Evolutionary conservation across 2,329 filamentous ascomycete genomes (phyloP), one percentile per base, ranked within the genome.

Genomic region (Fusarium foetens): DNA sequence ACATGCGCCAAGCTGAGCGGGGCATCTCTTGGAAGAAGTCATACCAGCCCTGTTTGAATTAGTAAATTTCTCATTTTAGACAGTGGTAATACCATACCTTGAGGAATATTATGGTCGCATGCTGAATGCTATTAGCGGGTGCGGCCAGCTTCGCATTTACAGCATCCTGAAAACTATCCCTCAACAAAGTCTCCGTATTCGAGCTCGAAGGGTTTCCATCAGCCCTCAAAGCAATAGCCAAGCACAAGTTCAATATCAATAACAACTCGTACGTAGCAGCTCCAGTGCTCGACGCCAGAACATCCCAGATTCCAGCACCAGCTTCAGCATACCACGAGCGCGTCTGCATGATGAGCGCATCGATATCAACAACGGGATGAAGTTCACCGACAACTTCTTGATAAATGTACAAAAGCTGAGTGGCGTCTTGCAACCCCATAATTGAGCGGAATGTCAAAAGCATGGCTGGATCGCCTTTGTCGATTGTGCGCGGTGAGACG

Each of bases 1-100:
- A 78, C 77, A 78, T 78, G 5, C 77, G 71, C 76, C 75, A 77
- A 4, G 77, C 76, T 21, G 66, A 73, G 2, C 73, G 75, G 1
- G 68, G 67, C 51, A 68, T 66, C 2, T 76, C 77, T 13, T 75
- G 63, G 36, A 79, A 78, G 49, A 73, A 78, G 33, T 76, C 65
- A 17, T 78, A 78, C 67, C 64, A 71, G 1, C 69, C 69, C 69
- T 71, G 14, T 13, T 0, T 1, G 0, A 6, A 14, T 71, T 13
- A 68, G 57, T 3, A 8, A 14, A 19, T 25, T 25, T 25, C 25
- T 25, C 25, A 25, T 25, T 25, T 25, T 25, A 25, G 25, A 25
- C 25, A 25, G 25, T 25, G 25, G 25, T 25, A 25, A 25, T 25
- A 25, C 25, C 25, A 14, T 33, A 33, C 31, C 31, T 72, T 72